Base-by-base conservation (phyloP, 805 yeast species). In the Ascoidea rubescens region DNA sequence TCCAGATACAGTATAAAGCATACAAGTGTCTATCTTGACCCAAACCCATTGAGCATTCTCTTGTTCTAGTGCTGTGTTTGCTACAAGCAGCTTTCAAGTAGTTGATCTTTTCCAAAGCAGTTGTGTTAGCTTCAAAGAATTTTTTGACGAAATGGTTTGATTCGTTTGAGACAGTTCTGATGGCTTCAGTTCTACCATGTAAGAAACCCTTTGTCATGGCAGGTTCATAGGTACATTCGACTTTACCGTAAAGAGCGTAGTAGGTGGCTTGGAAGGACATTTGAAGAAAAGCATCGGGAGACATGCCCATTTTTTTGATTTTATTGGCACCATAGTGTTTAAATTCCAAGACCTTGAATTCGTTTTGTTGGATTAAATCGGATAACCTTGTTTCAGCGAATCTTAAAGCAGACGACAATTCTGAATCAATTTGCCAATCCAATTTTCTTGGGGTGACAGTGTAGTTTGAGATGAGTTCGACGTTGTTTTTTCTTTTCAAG, bases 11-110 rank as follows among this genome's bases (percentile, higher is more conserved):
- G 62, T 84, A 87, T 48, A 89, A 70, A 0, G 96, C 96, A 66
- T 83, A 89, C 52, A 89, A 69, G 64, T 89, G 96, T 60, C 97
- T 79, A 64, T 89, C 97, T 60, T 87, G 95, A n/a, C 96, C 96
- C 50, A 80, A 71, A 14, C 96, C 96, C 54, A 68, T 67, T 1
- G 93, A 73, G 57, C 91, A 79, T 53, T 77, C 73, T 59, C 71
- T 79, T 3, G 96, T 86, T 50, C 80, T 82, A 32, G 69, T 69
- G 0, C 84, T 70, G 64, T 89, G 97, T 55, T 75, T 72, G 21
- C 67, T 58, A 64, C 96, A 89, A 0, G 96, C 96, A 33, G 71
- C 73, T 53, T 78, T 73, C 50, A 89, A 72, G 42, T 71, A 70
- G 44, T 75, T 68, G 49, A 84, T 72, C 61, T 87, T 86, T 44